phyloP scores from a whole-genome alignment of 495 filamentous ascomycete genomes.

The Trichoderma erinaceum region DNA sequence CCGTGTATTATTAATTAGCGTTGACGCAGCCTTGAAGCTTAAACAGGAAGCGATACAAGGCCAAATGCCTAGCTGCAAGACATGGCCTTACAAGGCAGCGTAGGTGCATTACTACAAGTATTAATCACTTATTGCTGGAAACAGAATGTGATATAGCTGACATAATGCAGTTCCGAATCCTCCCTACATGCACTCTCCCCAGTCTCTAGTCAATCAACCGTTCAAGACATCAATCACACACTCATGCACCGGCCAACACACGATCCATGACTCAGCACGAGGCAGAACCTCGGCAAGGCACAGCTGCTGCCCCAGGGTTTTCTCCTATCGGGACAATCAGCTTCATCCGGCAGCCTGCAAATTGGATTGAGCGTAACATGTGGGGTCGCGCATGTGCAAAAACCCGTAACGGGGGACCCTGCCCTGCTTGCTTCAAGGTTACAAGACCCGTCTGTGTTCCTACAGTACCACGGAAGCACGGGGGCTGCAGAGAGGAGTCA shows the following conservation, averaged over 20 bases:
- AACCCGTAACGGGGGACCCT: background rate
- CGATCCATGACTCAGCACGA: background rate
- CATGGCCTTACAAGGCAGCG: too few relatives aligned
- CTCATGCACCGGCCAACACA: too few relatives aligned
- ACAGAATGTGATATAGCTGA: too few relatives aligned
- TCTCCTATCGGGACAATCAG: background rate
- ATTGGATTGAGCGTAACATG: conserved; percentile 2
- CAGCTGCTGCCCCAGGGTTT: background rate
- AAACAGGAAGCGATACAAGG: background rate
- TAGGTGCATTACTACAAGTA: too few relatives aligned
- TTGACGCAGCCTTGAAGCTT: background rate
- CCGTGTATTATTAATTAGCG: background rate
- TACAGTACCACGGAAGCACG: background rate
- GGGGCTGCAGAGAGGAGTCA: background rate
- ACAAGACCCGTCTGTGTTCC: background rate
- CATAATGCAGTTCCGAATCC: too few relatives aligned
- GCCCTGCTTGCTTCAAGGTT: too few relatives aligned
- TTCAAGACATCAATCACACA: background rate
- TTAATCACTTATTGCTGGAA: too few relatives aligned
- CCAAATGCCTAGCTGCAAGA: background rate
- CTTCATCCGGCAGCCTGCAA: conserved; percentile 3
- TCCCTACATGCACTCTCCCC: too few relatives aligned
- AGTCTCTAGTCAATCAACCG: too few relatives aligned
- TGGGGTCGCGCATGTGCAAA: conserved; percentile 10
- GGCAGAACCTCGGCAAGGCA: conserved; percentile 5